Conservation (phyloP, 176 grass and related monocot species). For the Miscanthus lutarioriparius region DNA sequence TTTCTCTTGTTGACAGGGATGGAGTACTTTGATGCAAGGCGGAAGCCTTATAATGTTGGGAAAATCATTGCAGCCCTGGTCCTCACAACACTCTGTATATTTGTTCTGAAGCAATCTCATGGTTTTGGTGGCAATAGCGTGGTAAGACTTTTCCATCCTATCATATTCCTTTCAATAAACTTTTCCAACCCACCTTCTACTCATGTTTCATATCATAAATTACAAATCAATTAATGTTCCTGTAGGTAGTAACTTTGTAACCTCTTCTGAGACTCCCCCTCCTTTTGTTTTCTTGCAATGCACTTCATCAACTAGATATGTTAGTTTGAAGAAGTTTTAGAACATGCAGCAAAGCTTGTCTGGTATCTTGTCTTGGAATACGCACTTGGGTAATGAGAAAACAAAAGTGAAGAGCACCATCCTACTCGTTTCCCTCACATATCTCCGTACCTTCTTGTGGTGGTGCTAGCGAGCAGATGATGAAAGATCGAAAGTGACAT, state of each 20-base stretch:
- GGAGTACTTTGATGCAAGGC: conserved; percentile 87
- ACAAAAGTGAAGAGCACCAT: conserved; percentile 4
- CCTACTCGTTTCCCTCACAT: conserved; percentile 6
- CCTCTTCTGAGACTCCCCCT: not conserved
- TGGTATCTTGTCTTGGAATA: conserved; percentile 14
- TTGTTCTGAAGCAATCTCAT: conserved; percentile 95
- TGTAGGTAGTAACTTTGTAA: not conserved
- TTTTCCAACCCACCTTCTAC: conserved; percentile 11
- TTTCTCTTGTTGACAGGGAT: conserved; percentile 61
- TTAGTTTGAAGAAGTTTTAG: conserved; percentile 25
- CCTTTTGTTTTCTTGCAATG: conserved; percentile 39
- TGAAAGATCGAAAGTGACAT: conserved; percentile 45
- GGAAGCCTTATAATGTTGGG: conserved; percentile 77
- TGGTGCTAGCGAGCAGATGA: conserved; percentile 22
- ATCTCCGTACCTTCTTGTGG: not conserved
- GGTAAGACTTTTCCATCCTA: conserved; percentile 51
- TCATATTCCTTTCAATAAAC: conserved; percentile 18
- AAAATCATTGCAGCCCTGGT: conserved; percentile 67
- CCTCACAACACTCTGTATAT: conserved; percentile 80
- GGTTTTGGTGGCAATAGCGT: conserved; percentile 71
- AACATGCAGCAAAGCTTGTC: conserved; percentile 1
- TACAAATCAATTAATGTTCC: conserved; percentile 31
- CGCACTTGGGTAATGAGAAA: conserved; percentile 4
- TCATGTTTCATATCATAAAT: conserved; percentile 15
- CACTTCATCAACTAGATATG: conserved; percentile 17